Evolutionary conservation across 75 land plant genomes (phyloP), one percentile per base, ranked within the genome.

Genomic region (Cryptomeria japonica): DNA sequence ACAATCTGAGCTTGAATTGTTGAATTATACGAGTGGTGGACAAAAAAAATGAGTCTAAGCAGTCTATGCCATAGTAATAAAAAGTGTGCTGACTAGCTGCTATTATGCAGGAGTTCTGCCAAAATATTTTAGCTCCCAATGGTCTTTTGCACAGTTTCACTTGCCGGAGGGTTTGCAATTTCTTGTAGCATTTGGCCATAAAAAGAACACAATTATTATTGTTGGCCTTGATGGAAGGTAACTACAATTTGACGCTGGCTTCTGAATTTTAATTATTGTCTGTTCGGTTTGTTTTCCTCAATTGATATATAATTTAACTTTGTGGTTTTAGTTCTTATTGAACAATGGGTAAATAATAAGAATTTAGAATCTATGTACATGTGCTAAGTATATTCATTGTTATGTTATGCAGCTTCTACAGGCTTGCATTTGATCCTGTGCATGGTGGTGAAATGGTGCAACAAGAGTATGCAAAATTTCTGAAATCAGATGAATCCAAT

Each of bases 121-220:
- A 76, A 96, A 91, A 77, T 97, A 97, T 84, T 97, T 97, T 86
- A 94, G 96, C 89, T 97, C 98, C 36, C 97, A 97, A 85, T 97
- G 97, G 96, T 97, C 98, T 19, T 94, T 97, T 88, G 96, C 98
- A 77, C 98, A 93, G 87, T 96, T 94, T 85, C 98, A 92, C 78
- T 87, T 95, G 73, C 96, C 95, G 12, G 98, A 95, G 70, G 89
- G 82, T 39, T 87, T 92, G 7, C 96, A 88, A 38, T 93, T 88
- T 90, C 78, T 96, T 90, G 94, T 92, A 73, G 96, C 98, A 84
- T 97, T 97, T 94, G 98, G 98, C 78, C 80, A 92, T 87, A 95
- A 96, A 36, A 85, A 85, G 32, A 96, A 94, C 68, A 92, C 96
- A 75, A 90, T 94, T 11, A 56, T 95, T 34, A 89, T 97, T 89